Evolutionary conservation across 306 rosid genomes (phyloP).

Genomic region (Rosa chinensis): DNA sequence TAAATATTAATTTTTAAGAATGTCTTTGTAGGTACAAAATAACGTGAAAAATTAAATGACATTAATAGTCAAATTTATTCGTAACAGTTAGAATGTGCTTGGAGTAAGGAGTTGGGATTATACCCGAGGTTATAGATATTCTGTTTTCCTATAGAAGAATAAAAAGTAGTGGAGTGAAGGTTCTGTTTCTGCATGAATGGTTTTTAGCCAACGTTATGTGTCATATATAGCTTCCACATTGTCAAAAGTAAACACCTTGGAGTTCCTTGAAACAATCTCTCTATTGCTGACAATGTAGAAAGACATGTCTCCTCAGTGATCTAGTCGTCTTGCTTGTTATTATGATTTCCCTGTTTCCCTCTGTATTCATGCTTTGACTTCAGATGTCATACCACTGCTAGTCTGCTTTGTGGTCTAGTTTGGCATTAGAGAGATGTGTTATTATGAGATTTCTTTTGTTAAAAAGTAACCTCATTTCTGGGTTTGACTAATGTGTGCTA

Average conservation of each 20-base stretch:
- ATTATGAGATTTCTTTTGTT: neutral
- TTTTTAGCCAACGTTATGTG: neutral
- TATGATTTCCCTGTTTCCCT: neutral
- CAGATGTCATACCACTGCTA: neutral
- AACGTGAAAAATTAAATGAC: neutral
- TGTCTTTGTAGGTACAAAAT: neutral
- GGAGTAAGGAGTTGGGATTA: neutral
- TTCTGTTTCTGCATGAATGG: neutral
- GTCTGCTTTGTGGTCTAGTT: neutral
- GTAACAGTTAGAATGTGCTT: neutral
- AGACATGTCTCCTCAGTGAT: neutral
- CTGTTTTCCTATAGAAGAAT: neutral
- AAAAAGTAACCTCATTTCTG: neutral
- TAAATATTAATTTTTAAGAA: neutral
- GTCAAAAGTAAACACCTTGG: neutral
- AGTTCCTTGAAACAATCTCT: neutral
- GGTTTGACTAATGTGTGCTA: neutral
- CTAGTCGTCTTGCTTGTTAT: neutral
- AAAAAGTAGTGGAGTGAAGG: neutral
- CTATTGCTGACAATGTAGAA: neutral
- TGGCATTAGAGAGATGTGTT: neutral
- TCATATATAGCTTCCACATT: neutral
- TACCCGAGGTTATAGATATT: neutral
- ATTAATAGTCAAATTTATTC: neutral
- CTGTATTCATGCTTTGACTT: neutral